phyloP scores from a whole-genome alignment of 83 land plant species.

The Picea mariana region DNA sequence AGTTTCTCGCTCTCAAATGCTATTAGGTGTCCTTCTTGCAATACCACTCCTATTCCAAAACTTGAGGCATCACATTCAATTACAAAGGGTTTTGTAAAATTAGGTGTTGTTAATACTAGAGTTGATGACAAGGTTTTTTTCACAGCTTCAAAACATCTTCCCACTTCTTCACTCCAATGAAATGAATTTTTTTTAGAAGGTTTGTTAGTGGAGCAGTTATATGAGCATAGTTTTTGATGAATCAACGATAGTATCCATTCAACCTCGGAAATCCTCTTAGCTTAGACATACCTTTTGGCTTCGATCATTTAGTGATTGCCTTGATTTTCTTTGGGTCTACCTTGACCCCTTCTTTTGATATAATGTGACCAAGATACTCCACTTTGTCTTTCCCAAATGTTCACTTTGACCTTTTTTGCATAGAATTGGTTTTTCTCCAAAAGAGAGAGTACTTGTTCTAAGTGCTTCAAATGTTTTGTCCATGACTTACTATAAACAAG shows the following conservation, averaged over 20 bases:
- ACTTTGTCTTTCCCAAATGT: not conserved
- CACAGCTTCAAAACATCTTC: not conserved
- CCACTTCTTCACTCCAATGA: not conserved
- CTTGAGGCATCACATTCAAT: not conserved
- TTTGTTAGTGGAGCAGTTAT: not conserved
- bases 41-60: not conserved
- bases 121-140: not conserved
- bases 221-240: not conserved
- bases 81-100: not conserved
- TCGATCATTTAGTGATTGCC: not conserved
- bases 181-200: not conserved
- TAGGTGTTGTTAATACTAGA: not conserved
- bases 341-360: not conserved
- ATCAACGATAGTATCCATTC: not conserved
- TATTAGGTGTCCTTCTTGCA: not conserved
- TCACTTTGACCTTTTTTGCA: not conserved
- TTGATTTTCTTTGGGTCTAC: not conserved
- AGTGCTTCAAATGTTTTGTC: not conserved
- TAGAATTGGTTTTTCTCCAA: not conserved
- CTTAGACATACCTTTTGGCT: not conserved
- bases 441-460: not conserved
- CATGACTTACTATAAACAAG: not conserved
- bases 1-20: not conserved
- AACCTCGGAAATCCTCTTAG: not conserved
- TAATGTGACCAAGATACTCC: not conserved